Evolutionary conservation across 2,329 filamentous ascomycete species (phyloP).

Genomic region (Colletotrichum truncatum): DNA sequence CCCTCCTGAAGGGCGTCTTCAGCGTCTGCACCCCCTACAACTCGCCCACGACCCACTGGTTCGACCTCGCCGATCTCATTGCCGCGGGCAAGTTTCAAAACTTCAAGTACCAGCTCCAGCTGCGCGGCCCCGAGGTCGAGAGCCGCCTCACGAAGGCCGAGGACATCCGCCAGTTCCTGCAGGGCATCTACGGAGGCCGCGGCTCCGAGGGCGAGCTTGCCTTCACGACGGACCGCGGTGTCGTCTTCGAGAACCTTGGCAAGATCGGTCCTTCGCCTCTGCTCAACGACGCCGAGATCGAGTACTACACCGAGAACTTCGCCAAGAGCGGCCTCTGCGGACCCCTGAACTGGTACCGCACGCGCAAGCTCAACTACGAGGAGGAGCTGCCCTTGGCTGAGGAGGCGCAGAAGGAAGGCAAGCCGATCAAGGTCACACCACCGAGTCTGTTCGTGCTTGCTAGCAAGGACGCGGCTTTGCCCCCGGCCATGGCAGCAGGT

Average conservation of each 20-base stretch:
- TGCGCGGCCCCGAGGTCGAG: constrained; percentile 75
- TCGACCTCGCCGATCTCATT: constrained; percentile 69
- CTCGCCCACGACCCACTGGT: constrained; percentile 60
- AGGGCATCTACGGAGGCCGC: constrained; percentile 74
- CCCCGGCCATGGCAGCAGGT: constrained; percentile 72
- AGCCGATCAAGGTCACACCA: constrained; percentile 57
- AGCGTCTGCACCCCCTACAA: constrained; percentile 81
- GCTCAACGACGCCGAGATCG: constrained; percentile 74
- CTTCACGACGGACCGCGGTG: constrained; percentile 69
- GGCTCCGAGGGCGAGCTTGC: constrained; percentile 62
- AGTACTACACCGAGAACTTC: constrained; percentile 81
- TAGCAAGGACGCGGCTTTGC: constrained; percentile 75
- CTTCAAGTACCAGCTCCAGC: constrained; percentile 86
- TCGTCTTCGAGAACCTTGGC: constrained; percentile 71
- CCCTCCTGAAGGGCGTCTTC: constrained; percentile 79
- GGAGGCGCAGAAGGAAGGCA: constrained; percentile 48
- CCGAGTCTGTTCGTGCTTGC: constrained; percentile 82
- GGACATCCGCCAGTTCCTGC: constrained; percentile 76
- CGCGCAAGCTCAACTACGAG: constrained; percentile 74
- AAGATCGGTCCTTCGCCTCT: constrained; percentile 65
- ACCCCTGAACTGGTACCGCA: constrained; percentile 90
- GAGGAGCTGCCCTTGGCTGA: constrained; percentile 74
- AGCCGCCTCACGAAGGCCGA: constrained; percentile 63
- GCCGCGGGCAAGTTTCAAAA: constrained; percentile 65
- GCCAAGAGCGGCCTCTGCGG: constrained; percentile 78